phyloP scores from a whole-genome alignment of 352 stramenopile species.

The Phytopythium litorale region DNA sequence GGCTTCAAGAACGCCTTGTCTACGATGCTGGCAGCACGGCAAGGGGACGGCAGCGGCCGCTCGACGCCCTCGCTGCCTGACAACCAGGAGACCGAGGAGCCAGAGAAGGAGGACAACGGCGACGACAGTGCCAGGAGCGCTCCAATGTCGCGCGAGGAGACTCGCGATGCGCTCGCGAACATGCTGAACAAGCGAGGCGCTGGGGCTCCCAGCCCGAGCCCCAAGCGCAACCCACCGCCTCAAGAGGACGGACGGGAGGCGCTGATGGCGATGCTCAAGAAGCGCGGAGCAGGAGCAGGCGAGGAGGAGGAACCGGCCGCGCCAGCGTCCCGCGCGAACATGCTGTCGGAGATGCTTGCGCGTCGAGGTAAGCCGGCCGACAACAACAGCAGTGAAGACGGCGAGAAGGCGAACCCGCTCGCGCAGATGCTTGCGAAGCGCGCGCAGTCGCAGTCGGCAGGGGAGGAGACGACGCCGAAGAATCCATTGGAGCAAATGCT shows the following conservation, averaged over 20 bases:
- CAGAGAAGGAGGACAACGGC: constrained; percentile 14
- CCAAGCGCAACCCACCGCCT: constrained; percentile 1
- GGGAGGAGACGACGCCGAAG: constrained; percentile 8
- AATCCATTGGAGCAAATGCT: constrained; percentile 24
- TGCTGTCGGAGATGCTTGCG: constrained; percentile 34
- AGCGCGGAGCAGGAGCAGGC: constrained; percentile 15
- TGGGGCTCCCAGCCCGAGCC: neutral
- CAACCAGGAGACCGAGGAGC: constrained; percentile 21
- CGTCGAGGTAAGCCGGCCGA: constrained; percentile 16
- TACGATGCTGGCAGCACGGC: constrained; percentile 14
- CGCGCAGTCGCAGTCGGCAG: constrained; percentile 6
- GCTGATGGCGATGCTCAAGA: constrained; percentile 29
- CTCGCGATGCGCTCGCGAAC: constrained; percentile 1
- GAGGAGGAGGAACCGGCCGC: constrained; percentile 10
- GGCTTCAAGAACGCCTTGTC: constrained; percentile 17
- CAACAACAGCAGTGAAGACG: neutral
- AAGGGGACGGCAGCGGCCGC: neutral
- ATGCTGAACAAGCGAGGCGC: constrained; percentile 20
- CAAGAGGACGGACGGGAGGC: constrained; percentile 13
- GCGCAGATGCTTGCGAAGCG: constrained; percentile 36
- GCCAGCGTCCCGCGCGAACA: constrained; percentile 14
- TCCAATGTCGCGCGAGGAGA: neutral
- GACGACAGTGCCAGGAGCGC: neutral
- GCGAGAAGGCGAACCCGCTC: constrained; percentile 26
- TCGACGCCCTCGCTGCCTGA: neutral